phyloP scores from a whole-genome alignment of 1,284 basidiomycete species.

The Pulveroboletus sp. region DNA sequence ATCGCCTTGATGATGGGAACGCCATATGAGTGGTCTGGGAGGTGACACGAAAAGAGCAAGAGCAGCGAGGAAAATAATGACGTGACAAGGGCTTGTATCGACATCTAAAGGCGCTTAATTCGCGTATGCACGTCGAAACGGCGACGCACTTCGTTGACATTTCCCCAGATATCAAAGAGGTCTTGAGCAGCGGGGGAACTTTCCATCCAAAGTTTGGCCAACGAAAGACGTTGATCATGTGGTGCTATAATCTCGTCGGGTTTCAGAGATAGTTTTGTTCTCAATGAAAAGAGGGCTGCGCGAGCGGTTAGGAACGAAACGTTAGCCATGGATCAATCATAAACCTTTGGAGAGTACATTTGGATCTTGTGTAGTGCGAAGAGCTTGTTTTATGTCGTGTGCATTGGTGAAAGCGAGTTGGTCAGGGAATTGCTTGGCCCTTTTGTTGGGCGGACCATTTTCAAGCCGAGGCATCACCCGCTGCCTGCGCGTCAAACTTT shows the following conservation, averaged over 20 bases:
- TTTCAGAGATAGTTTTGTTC: constrained; percentile 32
- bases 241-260: constrained; percentile 33
- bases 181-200: constrained; percentile 55
- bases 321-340: neutral
- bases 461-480: constrained; percentile 14
- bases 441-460: constrained; percentile 18
- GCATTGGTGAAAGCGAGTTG: constrained; percentile 20
- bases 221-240: constrained; percentile 57
- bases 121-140: constrained; percentile 3
- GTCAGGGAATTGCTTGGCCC: neutral
- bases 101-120: constrained; percentile 35
- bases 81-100: constrained; percentile 46
- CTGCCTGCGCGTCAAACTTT: neutral
- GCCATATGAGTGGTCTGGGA: constrained; percentile 61
- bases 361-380: constrained; percentile 21
- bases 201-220: constrained; percentile 64
- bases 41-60: constrained; percentile 61
- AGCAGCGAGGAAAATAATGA: constrained; percentile 59
- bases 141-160: constrained; percentile 45
- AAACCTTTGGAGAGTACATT: constrained; percentile 31
- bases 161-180: constrained; percentile 64
- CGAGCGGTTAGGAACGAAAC: neutral
- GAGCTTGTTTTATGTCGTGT: constrained; percentile 28
- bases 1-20: constrained; percentile 59
- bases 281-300: constrained; percentile 47